Evolutionary conservation across 331 rosid species (phyloP), one percentile per base, ranked within the genome.

Genomic region (Pyracantha coccinea): DNA sequence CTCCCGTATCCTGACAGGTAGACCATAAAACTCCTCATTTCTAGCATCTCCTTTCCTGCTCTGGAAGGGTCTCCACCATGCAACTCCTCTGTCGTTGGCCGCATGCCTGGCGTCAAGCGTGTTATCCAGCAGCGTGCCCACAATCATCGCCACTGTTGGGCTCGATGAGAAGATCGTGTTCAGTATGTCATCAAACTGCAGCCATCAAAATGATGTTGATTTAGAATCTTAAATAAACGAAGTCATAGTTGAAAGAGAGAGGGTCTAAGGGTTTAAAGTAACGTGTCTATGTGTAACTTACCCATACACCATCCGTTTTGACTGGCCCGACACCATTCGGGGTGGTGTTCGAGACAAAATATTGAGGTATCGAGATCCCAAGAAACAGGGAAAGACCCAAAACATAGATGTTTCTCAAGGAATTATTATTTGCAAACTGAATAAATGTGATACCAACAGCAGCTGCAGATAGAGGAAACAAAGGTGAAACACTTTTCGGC

Each of bases 21-120:
- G 85, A 45, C 85, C 79, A 53, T 95, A 95, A 67, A 92, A 95
- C 71, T 92, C 99, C 0, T 81, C 90, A 55, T 83, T 95, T 84
- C 98, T 81, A 72, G 10, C 69, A 71, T 95, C 99, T 69, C 99
- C 99, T 20, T 89, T 82, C 83, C 83, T 89, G 25, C 73, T 72
- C 75, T 92, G 97, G 89, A 89, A 95, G 1, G 98, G 94, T 62
- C 16, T 69, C 97, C 96, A 92, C 99, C 99, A 95, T 60, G 83
- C 85, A 68, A 95, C 21, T 77, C 99, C 99, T 79, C 99, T 87
- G 33, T 95, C 96, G 7, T 21, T 73, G 6, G 25, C 66, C 14
- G 82, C 45, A 2, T 52, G 21, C 72, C 74, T 85, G 2, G 88
- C 92, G 0, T 92, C 96, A 2, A 95, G 87, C 1, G 98, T 90